These are phyloP conservation scores for Alisma plantagoaquatica DNA, from an alignment of 106 monocot genomes.

Conservation along the genomic window DNA sequence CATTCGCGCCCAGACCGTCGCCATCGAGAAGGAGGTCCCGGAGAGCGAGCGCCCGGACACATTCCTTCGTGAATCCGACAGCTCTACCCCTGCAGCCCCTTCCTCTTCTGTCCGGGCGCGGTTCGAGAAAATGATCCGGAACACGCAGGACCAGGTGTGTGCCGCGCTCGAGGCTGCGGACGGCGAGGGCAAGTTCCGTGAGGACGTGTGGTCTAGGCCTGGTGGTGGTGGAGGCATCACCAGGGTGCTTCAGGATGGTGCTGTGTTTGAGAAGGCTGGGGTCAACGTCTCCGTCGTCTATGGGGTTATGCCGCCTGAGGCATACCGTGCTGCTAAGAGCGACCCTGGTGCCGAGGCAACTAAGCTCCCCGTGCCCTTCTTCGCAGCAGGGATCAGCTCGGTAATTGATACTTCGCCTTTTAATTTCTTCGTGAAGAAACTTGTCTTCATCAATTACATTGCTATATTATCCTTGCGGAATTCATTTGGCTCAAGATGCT, in stretches of 20 bases:
- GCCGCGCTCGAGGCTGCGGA: slow-evolving; percentile 82
- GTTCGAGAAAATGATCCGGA: slow-evolving; percentile 90
- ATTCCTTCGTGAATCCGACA: slow-evolving; percentile 65
- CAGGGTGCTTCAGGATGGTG: slow-evolving; percentile 86
- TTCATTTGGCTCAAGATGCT: no score
- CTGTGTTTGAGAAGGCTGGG: slow-evolving; percentile 93
- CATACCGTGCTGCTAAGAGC: slow-evolving; percentile 88
- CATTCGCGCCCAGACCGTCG: slow-evolving; percentile 23
- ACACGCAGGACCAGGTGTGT: slow-evolving; percentile 83
- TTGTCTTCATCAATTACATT: no score
- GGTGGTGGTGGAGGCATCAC: slow-evolving; percentile 97
- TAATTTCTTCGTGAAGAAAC: background rate
- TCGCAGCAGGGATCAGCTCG: slow-evolving; percentile 96
- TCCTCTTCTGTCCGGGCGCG: slow-evolving; percentile 48
- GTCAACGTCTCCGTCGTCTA: slow-evolving; percentile 99
- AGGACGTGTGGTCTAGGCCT: slow-evolving; percentile 97
- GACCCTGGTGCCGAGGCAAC: slow-evolving; percentile 19
- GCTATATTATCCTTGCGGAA: no score
- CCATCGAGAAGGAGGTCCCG: slow-evolving; percentile 91
- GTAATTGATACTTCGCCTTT: slow-evolving; percentile 27
- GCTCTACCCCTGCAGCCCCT: background rate
- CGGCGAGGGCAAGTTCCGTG: slow-evolving; percentile 61
- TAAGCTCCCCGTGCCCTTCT: slow-evolving; percentile 87
- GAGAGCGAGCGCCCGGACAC: slow-evolving; percentile 93
- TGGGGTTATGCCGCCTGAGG: slow-evolving; percentile 97